phyloP scores from a whole-genome alignment of 805 yeast species.

The Nakazawaea populi region DNA sequence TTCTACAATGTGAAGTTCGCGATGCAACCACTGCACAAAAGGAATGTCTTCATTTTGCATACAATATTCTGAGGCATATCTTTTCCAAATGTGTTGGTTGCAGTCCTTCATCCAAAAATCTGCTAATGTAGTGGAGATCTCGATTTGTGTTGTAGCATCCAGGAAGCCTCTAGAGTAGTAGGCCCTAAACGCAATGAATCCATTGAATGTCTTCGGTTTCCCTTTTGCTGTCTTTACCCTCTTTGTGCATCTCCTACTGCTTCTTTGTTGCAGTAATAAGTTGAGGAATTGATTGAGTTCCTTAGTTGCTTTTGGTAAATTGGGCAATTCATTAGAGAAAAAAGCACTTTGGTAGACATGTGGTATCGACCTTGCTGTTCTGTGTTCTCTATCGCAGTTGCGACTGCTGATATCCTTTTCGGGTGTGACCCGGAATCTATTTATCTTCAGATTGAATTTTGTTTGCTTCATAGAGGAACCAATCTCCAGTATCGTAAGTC shows the following conservation, averaged over 20 bases:
- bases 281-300: slow-evolving; percentile 10
- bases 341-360: no score
- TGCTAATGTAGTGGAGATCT: slow-evolving; percentile 21
- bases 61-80: slow-evolving; percentile 24
- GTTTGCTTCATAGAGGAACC: no score
- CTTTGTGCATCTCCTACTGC: background rate
- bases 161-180: slow-evolving; percentile 22
- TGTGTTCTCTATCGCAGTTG: no score
- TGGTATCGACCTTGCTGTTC: no score
- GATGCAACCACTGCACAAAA: slow-evolving; percentile 20
- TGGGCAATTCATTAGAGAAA: background rate
- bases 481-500: no score
- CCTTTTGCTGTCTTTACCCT: slow-evolving; percentile 1
- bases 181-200: slow-evolving; percentile 26
- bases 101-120: slow-evolving; percentile 23
- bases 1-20: background rate
- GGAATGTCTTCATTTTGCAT: slow-evolving; percentile 1
- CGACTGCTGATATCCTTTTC: no score
- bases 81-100: slow-evolving; percentile 21
- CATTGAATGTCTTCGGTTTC: slow-evolving; percentile 18
- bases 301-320: slow-evolving; percentile 7
- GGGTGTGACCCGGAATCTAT: no score
- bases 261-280: background rate
- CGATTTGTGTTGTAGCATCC: slow-evolving; percentile 18
- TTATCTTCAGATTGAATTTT: no score